Evolutionary conservation across 495 filamentous ascomycete genomes (phyloP).

Genomic region (Pseudotulostoma volvatum): DNA sequence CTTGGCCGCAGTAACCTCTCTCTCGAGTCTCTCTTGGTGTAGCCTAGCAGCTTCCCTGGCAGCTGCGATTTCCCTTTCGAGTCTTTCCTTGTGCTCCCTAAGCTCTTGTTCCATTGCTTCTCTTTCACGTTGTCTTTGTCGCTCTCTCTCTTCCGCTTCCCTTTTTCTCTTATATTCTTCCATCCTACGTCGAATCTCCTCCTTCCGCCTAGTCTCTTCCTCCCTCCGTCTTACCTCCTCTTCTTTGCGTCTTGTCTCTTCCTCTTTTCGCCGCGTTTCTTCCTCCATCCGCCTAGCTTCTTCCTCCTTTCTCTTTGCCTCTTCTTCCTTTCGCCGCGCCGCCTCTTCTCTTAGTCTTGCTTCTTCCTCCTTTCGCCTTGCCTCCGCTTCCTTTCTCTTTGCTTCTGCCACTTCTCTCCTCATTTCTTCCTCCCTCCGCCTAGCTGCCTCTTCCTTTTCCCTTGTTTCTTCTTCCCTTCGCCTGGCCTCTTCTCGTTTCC

Average conservation of each 20-base stretch:
- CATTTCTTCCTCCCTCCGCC: constrained; percentile 3
- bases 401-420: constrained; percentile 8
- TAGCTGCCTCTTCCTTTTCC: constrained; percentile 5
- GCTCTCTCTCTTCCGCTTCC: constrained; percentile 26
- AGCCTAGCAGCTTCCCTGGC: constrained; percentile 29
- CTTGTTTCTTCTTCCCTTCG: constrained; percentile 1
- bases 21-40: constrained; percentile 34
- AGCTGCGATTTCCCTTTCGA: constrained; percentile 31
- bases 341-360: constrained; percentile 1
- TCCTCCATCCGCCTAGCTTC: constrained; percentile 10
- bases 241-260: constrained; percentile 10
- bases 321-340: constrained; percentile 5
- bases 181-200: constrained; percentile 38
- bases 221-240: constrained; percentile 43
- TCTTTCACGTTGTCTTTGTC: constrained; percentile 28
- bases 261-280: constrained; percentile 10
- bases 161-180: constrained; percentile 47
- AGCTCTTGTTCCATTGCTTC: constrained; percentile 36
- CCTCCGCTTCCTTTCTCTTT: constrained; percentile 7
- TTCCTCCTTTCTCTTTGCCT: constrained; percentile 11
- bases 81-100: constrained; percentile 32
- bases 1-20: constrained; percentile 28
- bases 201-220: constrained; percentile 45
- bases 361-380: neutral
- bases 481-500: constrained; percentile 3